Conservation (phyloP, 176 grass and related monocot genomes). For the Musa itinerans region DNA sequence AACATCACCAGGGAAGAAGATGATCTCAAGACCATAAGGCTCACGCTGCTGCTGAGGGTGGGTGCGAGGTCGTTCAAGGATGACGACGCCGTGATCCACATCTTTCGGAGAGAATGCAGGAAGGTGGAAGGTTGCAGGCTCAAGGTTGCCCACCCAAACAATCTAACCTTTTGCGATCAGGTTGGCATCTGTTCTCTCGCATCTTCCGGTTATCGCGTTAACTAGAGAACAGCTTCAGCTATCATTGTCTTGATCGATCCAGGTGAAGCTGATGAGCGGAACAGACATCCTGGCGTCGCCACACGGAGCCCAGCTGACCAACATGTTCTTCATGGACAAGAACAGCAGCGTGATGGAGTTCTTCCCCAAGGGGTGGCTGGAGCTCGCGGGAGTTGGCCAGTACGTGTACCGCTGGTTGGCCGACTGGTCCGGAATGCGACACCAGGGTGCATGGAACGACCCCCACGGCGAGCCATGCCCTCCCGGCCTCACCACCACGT, state of each 20-base stretch:
- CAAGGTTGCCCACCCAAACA: conserved; percentile 6
- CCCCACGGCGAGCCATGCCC: conserved; percentile 9
- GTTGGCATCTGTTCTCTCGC: not conserved
- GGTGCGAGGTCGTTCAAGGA: conserved; percentile 16
- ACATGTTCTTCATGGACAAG: conserved; percentile 25
- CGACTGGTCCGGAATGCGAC: conserved; percentile 1
- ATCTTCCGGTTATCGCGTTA: not conserved
- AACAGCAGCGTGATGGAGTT: conserved; percentile 22
- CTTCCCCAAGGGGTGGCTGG: conserved; percentile 14
- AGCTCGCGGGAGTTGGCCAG: conserved; percentile 1
- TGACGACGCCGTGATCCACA: not conserved
- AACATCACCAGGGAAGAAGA: not conserved
- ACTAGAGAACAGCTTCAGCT: no score
- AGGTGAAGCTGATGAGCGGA: conserved; percentile 15
- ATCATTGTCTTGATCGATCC: not conserved
- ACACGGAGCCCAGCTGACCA: conserved; percentile 8
- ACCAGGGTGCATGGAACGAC: conserved; percentile 17
- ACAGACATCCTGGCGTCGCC: not conserved
- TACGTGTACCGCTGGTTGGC: conserved; percentile 9
- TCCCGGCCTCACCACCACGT: not conserved
- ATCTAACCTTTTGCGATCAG: conserved; percentile 20
- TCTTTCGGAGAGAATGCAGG: conserved; percentile 10
- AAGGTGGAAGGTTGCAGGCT: not conserved
- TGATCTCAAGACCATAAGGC: not conserved
- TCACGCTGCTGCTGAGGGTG: not conserved